Evolutionary conservation across 805 yeast species (phyloP).

Genomic region (Starmerella cellae): DNA sequence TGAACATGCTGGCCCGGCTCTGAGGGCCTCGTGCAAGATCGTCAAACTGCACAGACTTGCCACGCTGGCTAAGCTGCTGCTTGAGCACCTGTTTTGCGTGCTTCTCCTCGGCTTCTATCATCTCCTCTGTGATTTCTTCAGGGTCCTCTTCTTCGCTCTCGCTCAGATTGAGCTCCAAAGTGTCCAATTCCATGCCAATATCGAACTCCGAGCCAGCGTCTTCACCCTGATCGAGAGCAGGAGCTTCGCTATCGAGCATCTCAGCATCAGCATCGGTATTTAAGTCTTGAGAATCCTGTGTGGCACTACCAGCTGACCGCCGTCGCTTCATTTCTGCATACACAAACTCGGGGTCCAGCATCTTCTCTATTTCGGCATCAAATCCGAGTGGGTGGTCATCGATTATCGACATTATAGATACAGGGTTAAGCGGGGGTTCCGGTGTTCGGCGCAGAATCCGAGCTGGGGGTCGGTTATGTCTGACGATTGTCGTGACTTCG

Average conservation of each 20-base stretch:
- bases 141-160: neutral
- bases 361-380: constrained; percentile 4
- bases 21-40: constrained; percentile 7
- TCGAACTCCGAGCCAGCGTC: constrained; percentile 1
- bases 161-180: neutral
- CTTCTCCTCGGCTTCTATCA: constrained; percentile 8
- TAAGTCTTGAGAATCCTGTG: neutral
- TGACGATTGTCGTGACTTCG: constrained; percentile 6
- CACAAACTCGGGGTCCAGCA: constrained; percentile 13
- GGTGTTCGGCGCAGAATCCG: constrained; percentile 6
- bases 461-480: constrained; percentile 2
- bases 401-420: neutral
- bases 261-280: neutral
- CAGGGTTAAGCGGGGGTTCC: neutral
- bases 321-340: constrained; percentile 15
- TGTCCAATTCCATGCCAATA: constrained; percentile 4
- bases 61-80: constrained; percentile 2
- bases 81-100: constrained; percentile 7
- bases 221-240: neutral
- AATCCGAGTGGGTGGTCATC: neutral
- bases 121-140: constrained; percentile 11
- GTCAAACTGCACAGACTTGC: constrained; percentile 5
- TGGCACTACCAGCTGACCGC: neutral
- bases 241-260: neutral
- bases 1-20: constrained; percentile 13